Evolutionary conservation across 2,329 filamentous ascomycete species (phyloP), one percentile per base, ranked within the genome.

Genomic region (Aureobasidium mangrovei): DNA sequence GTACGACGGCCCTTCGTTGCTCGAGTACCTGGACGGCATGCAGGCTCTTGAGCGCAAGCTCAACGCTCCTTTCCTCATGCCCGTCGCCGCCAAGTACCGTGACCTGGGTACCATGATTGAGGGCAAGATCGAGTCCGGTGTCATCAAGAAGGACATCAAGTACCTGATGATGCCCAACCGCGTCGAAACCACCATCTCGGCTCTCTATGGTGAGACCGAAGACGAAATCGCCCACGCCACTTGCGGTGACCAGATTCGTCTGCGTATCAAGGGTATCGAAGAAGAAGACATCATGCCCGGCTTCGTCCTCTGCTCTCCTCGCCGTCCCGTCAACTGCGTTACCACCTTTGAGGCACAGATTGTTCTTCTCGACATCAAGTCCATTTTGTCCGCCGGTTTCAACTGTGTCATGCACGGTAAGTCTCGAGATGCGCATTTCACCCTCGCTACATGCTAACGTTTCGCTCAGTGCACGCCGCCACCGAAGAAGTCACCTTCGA

Each of bases 51-150:
- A 98, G 70, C 88, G 93, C 64, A 98, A 97, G 77, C 74, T 96
- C 64, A 95, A 95, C 64, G 93, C 93, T 2, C 91, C 93, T 7
- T 97, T 98, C 79, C 97, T 98, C 93, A 96, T 98, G 91, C 88
- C 93, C 7, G 80, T 98, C 60, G 88, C 87, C 60, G 89, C 88
- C 72, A 98, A 98, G 74, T 98, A 97, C 77, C 83, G 87, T 64
- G 94, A 98, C 69, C 85, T 98, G 79, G 93, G 93, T 64, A 98
- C 93, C 58, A 90, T 98, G 81, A 82, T 96, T 40, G 94, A 98
- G 74, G 93, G 93, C 61, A 95, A 96, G 78, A 87, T 98, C 60
- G 93, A 98, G 72, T 87, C 91, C 18, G 91, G 90, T 69, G 86
- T 96, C 44, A 78, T 95, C 70, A 93, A 93, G 77, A 97, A 97